Conservation (phyloP, 176 grass and related monocot species). For the Zoysia japonica region DNA sequence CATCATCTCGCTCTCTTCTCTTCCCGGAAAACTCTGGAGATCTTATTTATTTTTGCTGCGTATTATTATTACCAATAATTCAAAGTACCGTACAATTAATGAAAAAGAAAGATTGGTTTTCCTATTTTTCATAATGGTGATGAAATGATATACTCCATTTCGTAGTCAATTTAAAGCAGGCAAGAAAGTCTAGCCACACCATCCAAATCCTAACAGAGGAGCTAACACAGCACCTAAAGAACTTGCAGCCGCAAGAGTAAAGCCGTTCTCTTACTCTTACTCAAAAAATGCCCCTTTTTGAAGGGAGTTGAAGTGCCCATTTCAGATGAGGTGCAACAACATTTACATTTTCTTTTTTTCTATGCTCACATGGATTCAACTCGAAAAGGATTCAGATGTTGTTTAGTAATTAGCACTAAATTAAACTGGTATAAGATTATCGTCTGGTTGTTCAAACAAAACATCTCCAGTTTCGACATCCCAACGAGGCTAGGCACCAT, state of each 20-base stretch:
- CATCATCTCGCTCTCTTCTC: background rate
- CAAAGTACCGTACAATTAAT: background rate
- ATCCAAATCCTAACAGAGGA: background rate
- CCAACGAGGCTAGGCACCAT: no score
- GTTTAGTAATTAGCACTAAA: background rate
- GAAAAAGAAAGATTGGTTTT: background rate
- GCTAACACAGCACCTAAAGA: background rate
- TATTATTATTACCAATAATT: background rate
- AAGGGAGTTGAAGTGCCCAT: slow-evolving; percentile 41
- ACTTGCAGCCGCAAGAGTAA: background rate
- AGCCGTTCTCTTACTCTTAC: slow-evolving; percentile 48
- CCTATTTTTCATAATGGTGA: background rate
- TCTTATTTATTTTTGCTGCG: no score
- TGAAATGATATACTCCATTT: background rate
- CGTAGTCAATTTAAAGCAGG: background rate
- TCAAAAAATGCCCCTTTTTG: background rate
- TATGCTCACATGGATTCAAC: background rate
- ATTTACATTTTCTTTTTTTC: background rate
- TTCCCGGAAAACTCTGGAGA: background rate
- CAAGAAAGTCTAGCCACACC: background rate
- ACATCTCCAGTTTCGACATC: no score
- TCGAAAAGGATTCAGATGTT: background rate
- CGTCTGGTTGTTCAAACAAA: no score
- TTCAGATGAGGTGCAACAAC: slow-evolving; percentile 34
- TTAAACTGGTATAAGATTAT: no score